A percentile compares a stretch with the other conserved stretches of the same genome.
Evolutionary conservation across 2,329 filamentous ascomycete species (phyloP).

Genomic region (Colletotrichum cereale): DNA sequence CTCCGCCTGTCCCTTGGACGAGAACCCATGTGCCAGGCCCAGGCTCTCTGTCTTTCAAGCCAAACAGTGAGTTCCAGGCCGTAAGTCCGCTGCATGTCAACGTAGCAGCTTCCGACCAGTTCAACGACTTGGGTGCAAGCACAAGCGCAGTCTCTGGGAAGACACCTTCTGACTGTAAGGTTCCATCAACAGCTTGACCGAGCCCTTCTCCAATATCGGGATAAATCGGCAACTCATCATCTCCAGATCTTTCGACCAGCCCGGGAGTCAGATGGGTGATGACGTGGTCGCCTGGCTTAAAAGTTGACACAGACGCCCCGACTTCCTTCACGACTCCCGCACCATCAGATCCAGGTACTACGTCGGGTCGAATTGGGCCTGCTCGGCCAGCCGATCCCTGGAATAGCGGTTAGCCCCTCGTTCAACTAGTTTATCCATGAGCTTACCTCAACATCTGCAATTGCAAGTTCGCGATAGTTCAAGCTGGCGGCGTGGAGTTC

Average conservation of each 20-base stretch:
- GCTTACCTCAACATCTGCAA: conserved; percentile 49
- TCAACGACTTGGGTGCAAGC: conserved; percentile 59
- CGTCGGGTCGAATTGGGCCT: conserved; percentile 44
- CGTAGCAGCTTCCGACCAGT: conserved; percentile 54
- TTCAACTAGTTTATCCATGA: fast-evolving
- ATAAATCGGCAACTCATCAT: conserved; percentile 2
- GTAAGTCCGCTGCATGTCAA: conserved; percentile 64
- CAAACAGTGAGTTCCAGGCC: conserved; percentile 65
- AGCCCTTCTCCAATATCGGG: conserved; percentile 41
- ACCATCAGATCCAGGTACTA: conserved; percentile 54
- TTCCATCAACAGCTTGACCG: conserved; percentile 61
- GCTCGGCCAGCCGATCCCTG: conserved; percentile 37
- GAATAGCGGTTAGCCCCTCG: conserved; percentile 34
- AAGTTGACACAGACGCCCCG: conserved; percentile 61
- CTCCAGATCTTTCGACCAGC: conserved; percentile 32
- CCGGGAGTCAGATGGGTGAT: conserved; percentile 58
- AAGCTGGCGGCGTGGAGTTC: conserved; percentile 64
- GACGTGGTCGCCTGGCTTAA: conserved; percentile 68
- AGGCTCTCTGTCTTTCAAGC: conserved; percentile 56
- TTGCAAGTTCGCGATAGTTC: conserved; percentile 63
- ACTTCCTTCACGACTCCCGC: conserved; percentile 61
- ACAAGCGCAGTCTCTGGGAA: conserved; percentile 71
- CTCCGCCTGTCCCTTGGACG: conserved; percentile 56
- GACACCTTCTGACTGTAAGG: conserved; percentile 67
- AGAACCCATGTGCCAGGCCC: conserved; percentile 51